A percentile compares a stretch with the other conserved stretches of the same genome.
Evolutionary conservation across 2,329 filamentous ascomycete genomes (phyloP).

Genomic region (Malbranchea zuffiana): DNA sequence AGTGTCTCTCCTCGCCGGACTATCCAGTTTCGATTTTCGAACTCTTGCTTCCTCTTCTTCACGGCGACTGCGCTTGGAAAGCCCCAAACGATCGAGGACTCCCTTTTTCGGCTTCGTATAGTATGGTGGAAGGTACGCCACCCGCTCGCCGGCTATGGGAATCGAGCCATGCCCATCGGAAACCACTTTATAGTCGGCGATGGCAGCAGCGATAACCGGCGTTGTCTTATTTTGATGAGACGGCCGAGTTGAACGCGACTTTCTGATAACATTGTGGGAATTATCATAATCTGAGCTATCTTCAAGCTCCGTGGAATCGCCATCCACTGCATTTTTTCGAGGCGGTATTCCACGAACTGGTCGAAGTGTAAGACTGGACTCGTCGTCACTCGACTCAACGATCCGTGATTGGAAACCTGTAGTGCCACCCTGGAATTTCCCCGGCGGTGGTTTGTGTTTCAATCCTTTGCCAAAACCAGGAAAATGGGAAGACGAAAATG

Average conservation of each 20-base stretch:
- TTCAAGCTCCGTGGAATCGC: conserved; percentile 51
- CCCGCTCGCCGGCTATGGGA: conserved; percentile 24
- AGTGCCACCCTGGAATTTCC: conserved; percentile 16
- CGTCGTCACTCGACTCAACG: conserved; percentile 63
- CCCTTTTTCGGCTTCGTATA: conserved; percentile 20
- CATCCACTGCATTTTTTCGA: conserved; percentile 47
- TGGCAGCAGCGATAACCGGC: conserved; percentile 9
- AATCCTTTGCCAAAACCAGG: conserved; percentile 28
- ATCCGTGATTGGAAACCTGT: conserved; percentile 51
- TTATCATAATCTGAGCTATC: conserved; percentile 48
- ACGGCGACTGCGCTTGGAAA: conserved; percentile 21
- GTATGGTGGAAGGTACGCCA: conserved; percentile 24
- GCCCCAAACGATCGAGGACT: conserved; percentile 23
- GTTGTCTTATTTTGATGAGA: conserved; percentile 14
- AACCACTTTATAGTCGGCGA: conserved; percentile 27
- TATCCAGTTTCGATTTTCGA: conserved; percentile 46
- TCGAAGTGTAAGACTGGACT: conserved; percentile 40
- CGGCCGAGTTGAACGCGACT: conserved; percentile 17
- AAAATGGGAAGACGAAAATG: conserved; percentile 29
- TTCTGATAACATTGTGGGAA: conserved; percentile 19
- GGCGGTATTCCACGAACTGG: conserved; percentile 52
- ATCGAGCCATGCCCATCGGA: conserved; percentile 38
- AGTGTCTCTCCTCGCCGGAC: conserved; percentile 51
- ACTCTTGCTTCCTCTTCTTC: conserved; percentile 34
- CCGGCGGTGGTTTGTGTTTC: conserved; percentile 21